Evolutionary conservation across 2,329 filamentous ascomycete genomes (phyloP).

Genomic region (Ceratocystis variospora): DNA sequence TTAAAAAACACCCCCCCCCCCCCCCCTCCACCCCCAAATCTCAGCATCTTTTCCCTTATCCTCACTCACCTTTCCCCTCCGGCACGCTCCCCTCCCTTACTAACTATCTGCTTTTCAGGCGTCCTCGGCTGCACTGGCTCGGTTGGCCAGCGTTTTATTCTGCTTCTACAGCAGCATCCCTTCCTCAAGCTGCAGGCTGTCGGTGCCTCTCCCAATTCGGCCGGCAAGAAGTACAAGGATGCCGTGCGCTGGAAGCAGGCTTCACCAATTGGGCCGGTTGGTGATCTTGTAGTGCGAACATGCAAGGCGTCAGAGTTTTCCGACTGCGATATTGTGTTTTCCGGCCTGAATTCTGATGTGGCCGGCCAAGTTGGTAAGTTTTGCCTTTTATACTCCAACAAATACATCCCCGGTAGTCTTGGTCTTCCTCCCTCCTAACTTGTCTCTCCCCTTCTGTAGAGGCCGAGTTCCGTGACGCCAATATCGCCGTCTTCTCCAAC

Average conservation of each 20-base stretch:
- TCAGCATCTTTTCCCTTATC: conserved; percentile 9
- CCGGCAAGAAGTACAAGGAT: conserved; percentile 88
- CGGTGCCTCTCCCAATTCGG: conserved; percentile 76
- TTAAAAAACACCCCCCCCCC: too few relatives aligned
- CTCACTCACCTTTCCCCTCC: conserved; percentile 18
- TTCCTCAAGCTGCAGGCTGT: conserved; percentile 76
- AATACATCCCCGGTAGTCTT: background rate
- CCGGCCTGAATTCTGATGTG: conserved; percentile 80
- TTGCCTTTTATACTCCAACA: background rate
- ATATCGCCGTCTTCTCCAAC: conserved; percentile 90
- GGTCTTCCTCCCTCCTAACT: background rate
- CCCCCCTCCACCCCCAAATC: too few relatives aligned
- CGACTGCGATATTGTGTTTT: conserved; percentile 89
- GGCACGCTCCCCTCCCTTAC: background rate
- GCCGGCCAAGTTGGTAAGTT: conserved; percentile 73
- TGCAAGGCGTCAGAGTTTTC: conserved; percentile 70
- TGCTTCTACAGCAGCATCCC: conserved; percentile 77
- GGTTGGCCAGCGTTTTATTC: conserved; percentile 89
- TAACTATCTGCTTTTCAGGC: conserved; percentile 30
- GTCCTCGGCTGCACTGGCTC: conserved; percentile 88
- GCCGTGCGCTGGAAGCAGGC: conserved; percentile 93
- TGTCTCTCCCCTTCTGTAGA: conserved; percentile 37
- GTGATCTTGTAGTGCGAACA: conserved; percentile 69
- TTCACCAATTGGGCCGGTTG: conserved; percentile 64
- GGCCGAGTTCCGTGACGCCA: conserved; percentile 75